A percentile compares a stretch with the other conserved stretches of the same genome.
These are phyloP conservation scores for Ceratocystis cacaofunesta DNA, from an alignment of 2,329 filamentous ascomycete genomes.

Conservation along the genomic window DNA sequence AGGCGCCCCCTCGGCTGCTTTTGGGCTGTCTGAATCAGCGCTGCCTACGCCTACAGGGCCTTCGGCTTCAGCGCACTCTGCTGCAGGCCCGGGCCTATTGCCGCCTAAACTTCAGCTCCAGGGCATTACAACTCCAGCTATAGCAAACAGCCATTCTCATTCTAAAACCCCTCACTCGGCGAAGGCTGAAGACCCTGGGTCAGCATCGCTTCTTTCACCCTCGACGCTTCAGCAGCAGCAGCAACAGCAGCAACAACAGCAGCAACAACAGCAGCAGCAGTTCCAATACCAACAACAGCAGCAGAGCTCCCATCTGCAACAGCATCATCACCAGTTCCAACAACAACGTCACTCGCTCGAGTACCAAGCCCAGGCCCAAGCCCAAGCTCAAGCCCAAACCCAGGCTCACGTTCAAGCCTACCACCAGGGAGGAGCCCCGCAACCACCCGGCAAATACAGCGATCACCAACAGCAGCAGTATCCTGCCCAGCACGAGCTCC, in stretches of 20 bases:
- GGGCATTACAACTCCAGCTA: not conserved
- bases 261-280: conserved; percentile 19
- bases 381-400: conserved; percentile 8
- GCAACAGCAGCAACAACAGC: conserved; percentile 11
- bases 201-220: not conserved
- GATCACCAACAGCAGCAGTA: conserved; percentile 16
- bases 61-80: not conserved
- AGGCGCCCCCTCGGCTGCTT: not conserved
- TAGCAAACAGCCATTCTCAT: conserved; percentile 4
- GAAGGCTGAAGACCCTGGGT: not conserved
- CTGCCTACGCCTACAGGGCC: not conserved
- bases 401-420: conserved; percentile 6
- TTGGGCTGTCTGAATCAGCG: not conserved
- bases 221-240: not conserved
- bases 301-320: conserved; percentile 20
- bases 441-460: conserved; percentile 5
- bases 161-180: conserved; percentile 16
- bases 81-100: conserved; percentile 14
- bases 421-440: conserved; percentile 8
- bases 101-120: conserved; percentile 12
- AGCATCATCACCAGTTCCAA: conserved; percentile 19
- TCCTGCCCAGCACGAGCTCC: conserved; percentile 21
- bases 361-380: conserved; percentile 11
- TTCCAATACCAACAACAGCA: conserved; percentile 17
- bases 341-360: conserved; percentile 18